A percentile compares a stretch with the other conserved stretches of the same genome.
Conservation (phyloP, 495 filamentous ascomycete species). For the Neurospora sp. region DNA sequence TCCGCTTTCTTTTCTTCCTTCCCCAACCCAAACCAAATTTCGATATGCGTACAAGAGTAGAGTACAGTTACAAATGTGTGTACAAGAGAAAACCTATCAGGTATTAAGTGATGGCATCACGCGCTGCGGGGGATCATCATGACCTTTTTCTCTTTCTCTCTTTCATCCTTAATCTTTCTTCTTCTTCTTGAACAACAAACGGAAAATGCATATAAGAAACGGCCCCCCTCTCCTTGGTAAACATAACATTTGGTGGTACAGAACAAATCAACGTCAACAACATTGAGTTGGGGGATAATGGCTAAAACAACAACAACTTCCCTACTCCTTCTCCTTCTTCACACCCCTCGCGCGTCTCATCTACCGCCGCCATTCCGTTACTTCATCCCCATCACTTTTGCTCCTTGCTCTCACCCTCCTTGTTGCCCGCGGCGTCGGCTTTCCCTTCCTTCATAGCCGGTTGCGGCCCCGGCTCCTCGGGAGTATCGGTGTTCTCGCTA, state of each 20-base stretch:
- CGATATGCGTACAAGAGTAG: background rate
- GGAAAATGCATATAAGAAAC: background rate
- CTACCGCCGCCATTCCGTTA: background rate
- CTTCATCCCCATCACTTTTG: background rate
- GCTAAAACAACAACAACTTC: background rate
- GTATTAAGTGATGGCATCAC: background rate
- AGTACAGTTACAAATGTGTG: conserved; percentile 2
- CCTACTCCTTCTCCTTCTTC: background rate
- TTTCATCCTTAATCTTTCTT: background rate
- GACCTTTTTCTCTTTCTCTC: background rate
- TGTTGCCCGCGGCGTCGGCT: background rate
- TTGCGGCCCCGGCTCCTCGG: conserved; percentile 6
- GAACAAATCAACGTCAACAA: background rate
- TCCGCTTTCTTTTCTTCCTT: background rate
- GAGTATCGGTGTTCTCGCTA: conserved; percentile 32
- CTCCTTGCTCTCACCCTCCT: conserved; percentile 5
- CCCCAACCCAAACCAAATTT: background rate
- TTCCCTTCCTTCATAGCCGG: conserved; percentile 14
- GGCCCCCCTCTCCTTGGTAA: background rate
- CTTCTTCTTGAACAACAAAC: background rate
- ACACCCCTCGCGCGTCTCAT: background rate
- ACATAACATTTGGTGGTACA: background rate
- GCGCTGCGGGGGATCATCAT: background rate
- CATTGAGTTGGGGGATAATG: background rate
- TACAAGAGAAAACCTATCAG: background rate